Evolutionary conservation across 345 rosid genomes (phyloP).

Genomic region (Eucalyptus pauciflora): DNA sequence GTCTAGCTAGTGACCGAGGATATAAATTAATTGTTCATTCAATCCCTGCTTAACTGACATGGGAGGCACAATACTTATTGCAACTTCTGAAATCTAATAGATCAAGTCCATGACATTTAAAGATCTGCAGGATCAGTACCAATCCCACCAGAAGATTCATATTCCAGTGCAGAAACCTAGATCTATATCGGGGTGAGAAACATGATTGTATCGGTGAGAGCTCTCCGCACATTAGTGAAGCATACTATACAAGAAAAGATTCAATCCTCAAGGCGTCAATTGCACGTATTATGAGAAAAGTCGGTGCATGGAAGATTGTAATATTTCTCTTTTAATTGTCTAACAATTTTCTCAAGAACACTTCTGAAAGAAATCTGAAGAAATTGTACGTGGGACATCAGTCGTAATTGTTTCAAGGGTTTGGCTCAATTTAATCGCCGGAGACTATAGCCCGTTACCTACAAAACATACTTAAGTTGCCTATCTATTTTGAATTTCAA

Average conservation of each 20-base stretch:
- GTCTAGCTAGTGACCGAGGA: not conserved
- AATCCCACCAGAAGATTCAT: not conserved
- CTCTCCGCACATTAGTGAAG: not conserved
- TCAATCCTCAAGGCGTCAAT: not conserved
- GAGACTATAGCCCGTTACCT: not conserved
- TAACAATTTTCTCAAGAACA: not conserved
- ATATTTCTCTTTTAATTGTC: not conserved
- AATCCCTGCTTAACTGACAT: not conserved
- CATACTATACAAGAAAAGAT: not conserved
- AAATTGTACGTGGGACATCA: not conserved
- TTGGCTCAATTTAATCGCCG: not conserved
- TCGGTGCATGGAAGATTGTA: not conserved
- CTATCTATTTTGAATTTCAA: not conserved
- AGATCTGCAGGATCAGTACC: not conserved
- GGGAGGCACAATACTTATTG: not conserved
- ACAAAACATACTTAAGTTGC: not conserved
- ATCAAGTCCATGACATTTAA: not conserved
- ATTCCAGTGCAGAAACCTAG: not conserved
- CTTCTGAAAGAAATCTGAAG: not conserved
- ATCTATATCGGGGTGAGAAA: not conserved
- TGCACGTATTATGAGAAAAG: not conserved
- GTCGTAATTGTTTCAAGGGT: not conserved
- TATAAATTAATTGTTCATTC: not conserved
- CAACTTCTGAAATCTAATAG: not conserved
- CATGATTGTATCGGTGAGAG: not conserved